These are phyloP conservation scores for Penicillium manginii DNA, from an alignment of 495 filamentous ascomycete genomes.

Conservation along the genomic window DNA sequence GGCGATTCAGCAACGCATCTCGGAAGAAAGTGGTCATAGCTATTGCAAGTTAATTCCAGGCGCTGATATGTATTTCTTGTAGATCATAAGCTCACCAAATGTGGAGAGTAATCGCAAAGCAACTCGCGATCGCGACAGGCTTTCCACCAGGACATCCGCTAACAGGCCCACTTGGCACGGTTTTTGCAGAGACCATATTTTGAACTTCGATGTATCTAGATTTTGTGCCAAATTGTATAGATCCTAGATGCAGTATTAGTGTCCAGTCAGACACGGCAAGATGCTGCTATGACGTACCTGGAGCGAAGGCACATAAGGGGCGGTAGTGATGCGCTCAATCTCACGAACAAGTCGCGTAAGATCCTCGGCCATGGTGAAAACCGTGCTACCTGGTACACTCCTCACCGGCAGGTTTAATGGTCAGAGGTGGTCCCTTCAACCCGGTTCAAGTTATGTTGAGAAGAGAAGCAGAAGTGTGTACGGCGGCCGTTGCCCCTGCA, in stretches of 20 bases:
- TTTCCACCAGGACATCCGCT: constrained; percentile 47
- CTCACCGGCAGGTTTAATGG: too few relatives aligned
- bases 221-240: constrained; percentile 37
- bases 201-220: constrained; percentile 20
- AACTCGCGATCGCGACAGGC: constrained; percentile 44
- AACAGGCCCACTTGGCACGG: constrained; percentile 49
- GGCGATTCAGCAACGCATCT: constrained; percentile 43
- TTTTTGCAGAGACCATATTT: constrained; percentile 48
- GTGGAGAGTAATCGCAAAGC: constrained; percentile 41
- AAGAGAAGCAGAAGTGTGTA: neutral
- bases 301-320: constrained; percentile 47
- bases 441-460: neutral
- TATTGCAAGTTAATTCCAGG: constrained; percentile 20
- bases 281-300: constrained; percentile 32
- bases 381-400: neutral
- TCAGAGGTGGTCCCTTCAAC: too few relatives aligned
- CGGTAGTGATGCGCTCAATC: constrained; percentile 46
- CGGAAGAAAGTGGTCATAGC: constrained; percentile 36
- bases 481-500: neutral
- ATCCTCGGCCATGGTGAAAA: constrained; percentile 19
- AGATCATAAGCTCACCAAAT: constrained; percentile 39
- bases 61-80: neutral
- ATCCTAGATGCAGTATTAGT: constrained; percentile 32
- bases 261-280: neutral
- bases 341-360: constrained; percentile 28